Conservation (phyloP, 768 basidiomycete genomes). For the Crassisporium funariophilum region DNA sequence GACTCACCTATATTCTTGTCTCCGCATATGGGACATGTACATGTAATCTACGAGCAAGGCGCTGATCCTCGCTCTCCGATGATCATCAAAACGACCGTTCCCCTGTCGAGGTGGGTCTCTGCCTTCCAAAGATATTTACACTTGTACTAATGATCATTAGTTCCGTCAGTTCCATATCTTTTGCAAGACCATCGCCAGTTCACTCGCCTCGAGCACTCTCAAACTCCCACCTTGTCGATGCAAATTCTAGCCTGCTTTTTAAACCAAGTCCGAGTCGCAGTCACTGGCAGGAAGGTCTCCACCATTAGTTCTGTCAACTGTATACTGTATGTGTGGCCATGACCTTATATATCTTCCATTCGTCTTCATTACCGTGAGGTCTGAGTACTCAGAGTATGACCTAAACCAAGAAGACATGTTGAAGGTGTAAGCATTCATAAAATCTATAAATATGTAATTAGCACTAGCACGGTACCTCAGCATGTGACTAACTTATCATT, state of each 20-base stretch:
- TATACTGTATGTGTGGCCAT: too few species aligned
- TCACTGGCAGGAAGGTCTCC: background rate
- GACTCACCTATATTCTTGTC: conserved; percentile 10
- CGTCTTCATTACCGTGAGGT: too few species aligned
- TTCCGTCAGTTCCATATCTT: conserved; percentile 6
- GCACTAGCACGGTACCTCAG: too few species aligned
- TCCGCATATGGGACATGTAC: background rate
- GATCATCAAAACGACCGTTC: conserved; percentile 9
- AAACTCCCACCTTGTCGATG: background rate
- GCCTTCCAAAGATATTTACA: conserved; percentile 6
- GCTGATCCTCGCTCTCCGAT: conserved; percentile 26
- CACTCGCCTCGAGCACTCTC: background rate
- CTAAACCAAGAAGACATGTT: too few species aligned
- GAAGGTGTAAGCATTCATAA: too few species aligned
- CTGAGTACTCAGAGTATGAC: too few species aligned
- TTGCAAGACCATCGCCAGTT: conserved; percentile 7
- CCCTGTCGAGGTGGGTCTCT: conserved; percentile 11
- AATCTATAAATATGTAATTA: too few species aligned
- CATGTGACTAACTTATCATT: too few species aligned
- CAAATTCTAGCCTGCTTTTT: conserved; percentile 2
- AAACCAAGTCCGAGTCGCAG: conserved; percentile 2
- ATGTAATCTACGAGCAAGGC: conserved; percentile 2
- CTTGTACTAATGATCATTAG: background rate
- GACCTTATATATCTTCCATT: too few species aligned
- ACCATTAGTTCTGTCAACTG: background rate